Conservation (phyloP, 2,329 filamentous ascomycete genomes). For the Nemania abortiva region DNA sequence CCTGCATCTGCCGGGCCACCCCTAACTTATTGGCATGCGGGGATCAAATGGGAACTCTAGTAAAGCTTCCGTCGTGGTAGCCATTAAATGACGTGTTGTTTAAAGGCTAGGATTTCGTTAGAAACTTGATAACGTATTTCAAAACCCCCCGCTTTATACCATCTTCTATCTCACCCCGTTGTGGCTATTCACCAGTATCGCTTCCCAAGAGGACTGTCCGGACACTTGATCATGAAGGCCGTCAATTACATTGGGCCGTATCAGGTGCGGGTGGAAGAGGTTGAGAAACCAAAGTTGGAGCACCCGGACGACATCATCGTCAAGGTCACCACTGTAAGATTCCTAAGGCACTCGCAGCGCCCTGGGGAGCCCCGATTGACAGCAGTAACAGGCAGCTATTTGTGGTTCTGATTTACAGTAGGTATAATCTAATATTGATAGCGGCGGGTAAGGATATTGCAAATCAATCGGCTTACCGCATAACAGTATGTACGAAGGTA, state of each 20-base stretch:
- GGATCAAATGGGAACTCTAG: slow-evolving; percentile 1
- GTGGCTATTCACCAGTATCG: neutral
- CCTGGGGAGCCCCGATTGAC: neutral
- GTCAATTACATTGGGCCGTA: slow-evolving; percentile 23
- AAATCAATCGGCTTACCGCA: neutral
- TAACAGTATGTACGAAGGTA: slow-evolving; percentile 25
- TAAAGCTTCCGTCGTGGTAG: neutral
- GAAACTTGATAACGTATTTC: too few relatives aligned
- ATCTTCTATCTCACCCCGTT: neutral
- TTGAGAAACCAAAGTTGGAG: slow-evolving; percentile 18
- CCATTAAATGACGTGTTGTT: too few relatives aligned
- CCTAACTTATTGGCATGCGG: neutral
- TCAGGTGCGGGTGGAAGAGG: slow-evolving; percentile 25
- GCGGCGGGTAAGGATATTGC: neutral
- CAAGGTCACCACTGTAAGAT: slow-evolving; percentile 25
- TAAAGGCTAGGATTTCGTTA: too few relatives aligned
- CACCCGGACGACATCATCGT: slow-evolving; percentile 29
- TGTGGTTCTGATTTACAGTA: slow-evolving; percentile 31
- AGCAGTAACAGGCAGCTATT: slow-evolving; percentile 16
- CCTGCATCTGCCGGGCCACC: slow-evolving; percentile 6
- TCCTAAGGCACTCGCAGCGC: neutral
- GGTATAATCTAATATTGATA: neutral
- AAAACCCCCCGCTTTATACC: too few relatives aligned
- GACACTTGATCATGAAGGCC: slow-evolving; percentile 13
- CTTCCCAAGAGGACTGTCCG: too few relatives aligned